A percentile compares a stretch with the other conserved stretches of the same genome.
phyloP scores from a whole-genome alignment of 2,329 filamentous ascomycete genomes.

The Diaporthe amygdali region DNA sequence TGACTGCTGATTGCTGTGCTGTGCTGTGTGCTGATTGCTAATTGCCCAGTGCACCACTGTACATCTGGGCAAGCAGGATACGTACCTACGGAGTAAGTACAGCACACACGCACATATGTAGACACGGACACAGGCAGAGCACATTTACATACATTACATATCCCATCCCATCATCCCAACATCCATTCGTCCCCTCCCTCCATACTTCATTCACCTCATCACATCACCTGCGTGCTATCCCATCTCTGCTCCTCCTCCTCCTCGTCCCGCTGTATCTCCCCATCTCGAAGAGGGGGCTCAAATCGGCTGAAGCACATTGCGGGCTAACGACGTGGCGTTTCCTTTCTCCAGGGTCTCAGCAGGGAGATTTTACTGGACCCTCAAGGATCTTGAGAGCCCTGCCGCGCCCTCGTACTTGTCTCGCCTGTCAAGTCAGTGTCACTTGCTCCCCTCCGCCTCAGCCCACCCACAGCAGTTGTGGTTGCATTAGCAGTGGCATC shows the following conservation, averaged over 20 bases:
- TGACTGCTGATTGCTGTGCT: neutral
- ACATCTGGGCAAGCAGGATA: neutral
- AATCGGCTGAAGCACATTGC: neutral
- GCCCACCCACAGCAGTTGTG: neutral
- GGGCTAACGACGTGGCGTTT: constrained; percentile 8
- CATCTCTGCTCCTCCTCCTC: neutral
- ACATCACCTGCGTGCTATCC: neutral
- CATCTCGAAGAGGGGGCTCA: neutral
- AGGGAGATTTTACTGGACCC: neutral
- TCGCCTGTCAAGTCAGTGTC: neutral
- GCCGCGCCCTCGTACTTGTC: neutral
- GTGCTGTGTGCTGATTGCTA: constrained; percentile 12
- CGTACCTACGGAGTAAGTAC: neutral
- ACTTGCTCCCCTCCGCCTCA: neutral
- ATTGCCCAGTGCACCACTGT: neutral
- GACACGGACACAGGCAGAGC: too few relatives aligned
- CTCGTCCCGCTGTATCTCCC: neutral
- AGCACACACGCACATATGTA: neutral
- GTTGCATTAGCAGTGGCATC: neutral
- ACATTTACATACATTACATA: neutral
- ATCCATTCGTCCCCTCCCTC: neutral
- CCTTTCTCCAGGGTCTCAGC: neutral
- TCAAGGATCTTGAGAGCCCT: constrained; percentile 1
- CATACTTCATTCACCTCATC: neutral
- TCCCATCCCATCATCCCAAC: neutral